phyloP scores from a whole-genome alignment of 116 monocot species.

The Zostera marina region DNA sequence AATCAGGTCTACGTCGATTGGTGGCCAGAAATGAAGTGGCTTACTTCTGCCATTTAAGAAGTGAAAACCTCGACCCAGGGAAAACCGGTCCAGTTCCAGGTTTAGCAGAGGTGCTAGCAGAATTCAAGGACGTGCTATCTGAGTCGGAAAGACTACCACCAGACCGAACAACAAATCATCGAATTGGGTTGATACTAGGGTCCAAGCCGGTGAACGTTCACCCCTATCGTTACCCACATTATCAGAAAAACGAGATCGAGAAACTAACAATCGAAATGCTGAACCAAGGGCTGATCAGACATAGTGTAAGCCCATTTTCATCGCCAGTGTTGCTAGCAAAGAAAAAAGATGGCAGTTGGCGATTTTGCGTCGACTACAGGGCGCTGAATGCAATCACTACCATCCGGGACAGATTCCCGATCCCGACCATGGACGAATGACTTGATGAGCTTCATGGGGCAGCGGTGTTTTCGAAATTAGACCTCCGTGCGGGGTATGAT shows the following conservation, averaged over 20 bases:
- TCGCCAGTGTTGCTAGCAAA: not conserved
- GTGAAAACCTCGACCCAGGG: too few species aligned
- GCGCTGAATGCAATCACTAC: not conserved
- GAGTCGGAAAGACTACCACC: not conserved
- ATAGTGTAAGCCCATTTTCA: not conserved
- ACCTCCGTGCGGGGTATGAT: not conserved
- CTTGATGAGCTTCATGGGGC: not conserved
- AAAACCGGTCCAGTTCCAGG: too few species aligned
- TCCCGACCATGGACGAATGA: not conserved
- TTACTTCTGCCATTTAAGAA: too few species aligned
- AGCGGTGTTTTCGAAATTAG: not conserved
- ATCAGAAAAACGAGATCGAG: not conserved
- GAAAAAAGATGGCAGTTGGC: not conserved
- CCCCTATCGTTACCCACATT: not conserved
- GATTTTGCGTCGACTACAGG: not conserved
- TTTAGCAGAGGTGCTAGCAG: not conserved
- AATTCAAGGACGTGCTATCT: not conserved
- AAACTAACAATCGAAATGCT: not conserved
- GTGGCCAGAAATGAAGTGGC: too few species aligned
- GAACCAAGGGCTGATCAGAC: not conserved
- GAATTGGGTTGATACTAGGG: not conserved
- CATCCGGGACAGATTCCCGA: not conserved
- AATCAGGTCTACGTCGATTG: too few species aligned
- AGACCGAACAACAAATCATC: not conserved
- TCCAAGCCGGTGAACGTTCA: not conserved